These are phyloP conservation scores for Peribolospora baueri DNA, from an alignment of 768 basidiomycete genomes.

Conservation along the genomic window DNA sequence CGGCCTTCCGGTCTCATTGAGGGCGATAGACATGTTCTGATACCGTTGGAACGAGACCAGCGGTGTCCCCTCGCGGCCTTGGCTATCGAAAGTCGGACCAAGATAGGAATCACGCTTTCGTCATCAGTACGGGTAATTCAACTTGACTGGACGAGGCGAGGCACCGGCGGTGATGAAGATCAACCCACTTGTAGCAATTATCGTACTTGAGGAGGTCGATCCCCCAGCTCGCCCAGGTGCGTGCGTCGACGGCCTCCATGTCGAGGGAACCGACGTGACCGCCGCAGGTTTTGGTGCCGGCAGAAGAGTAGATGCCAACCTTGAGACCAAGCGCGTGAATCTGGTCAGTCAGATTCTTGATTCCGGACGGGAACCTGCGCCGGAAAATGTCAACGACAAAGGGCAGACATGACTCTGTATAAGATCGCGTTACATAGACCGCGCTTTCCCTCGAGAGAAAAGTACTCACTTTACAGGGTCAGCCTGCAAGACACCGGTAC, in stretches of 20 bases:
- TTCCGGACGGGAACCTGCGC: not conserved
- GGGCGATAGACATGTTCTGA: slow-evolving; percentile 1
- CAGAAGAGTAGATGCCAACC: slow-evolving; percentile 1
- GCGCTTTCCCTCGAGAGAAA: no score
- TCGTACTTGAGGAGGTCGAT: slow-evolving; percentile 1
- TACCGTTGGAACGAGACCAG: not conserved
- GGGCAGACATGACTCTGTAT: no score
- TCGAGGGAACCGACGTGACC: not conserved
- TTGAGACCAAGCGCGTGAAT: slow-evolving; percentile 1
- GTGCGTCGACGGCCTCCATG: slow-evolving; percentile 1
- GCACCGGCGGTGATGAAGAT: no score
- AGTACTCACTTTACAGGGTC: not conserved
- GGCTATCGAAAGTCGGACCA: not conserved
- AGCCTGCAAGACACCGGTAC: not conserved
- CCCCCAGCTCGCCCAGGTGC: not conserved
- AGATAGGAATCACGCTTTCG: no score
- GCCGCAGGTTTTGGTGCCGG: slow-evolving; percentile 1
- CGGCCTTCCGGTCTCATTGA: not conserved
- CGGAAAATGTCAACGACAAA: no score
- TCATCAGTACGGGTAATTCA: no score
- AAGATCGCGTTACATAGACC: no score
- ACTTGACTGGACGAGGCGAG: no score
- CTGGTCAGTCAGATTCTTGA: not conserved
- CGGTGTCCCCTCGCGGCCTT: not conserved
- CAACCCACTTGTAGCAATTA: slow-evolving; percentile 1